These are phyloP conservation scores for Russula sp. DNA, from an alignment of 768 basidiomycete species.

Conservation along the genomic window DNA sequence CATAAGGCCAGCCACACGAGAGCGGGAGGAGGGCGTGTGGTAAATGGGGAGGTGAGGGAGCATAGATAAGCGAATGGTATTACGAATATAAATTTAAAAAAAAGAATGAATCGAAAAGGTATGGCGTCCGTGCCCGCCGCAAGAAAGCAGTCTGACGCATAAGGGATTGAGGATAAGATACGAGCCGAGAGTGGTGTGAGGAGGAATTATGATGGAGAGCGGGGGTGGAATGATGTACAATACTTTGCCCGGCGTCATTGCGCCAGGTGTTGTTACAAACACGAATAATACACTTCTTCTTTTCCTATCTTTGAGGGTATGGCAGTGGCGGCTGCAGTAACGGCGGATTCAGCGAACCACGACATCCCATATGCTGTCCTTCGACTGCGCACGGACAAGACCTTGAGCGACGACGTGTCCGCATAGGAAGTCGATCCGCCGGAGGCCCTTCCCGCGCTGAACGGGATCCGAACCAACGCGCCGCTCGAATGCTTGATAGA, in stretches of 20 bases:
- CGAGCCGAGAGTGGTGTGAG: neutral
- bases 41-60: neutral
- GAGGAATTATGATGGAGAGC: slow-evolving; percentile 13
- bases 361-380: slow-evolving; percentile 11
- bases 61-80: slow-evolving; percentile 19
- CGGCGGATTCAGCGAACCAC: neutral
- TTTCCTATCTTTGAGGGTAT: slow-evolving; percentile 2
- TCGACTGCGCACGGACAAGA: slow-evolving; percentile 15
- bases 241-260: slow-evolving; percentile 11
- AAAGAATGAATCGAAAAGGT: neutral
- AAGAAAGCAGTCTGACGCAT: slow-evolving; percentile 3
- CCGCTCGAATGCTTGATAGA: neutral
- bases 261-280: slow-evolving; percentile 5
- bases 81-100: slow-evolving; percentile 20
- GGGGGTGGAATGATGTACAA: slow-evolving; percentile 18
- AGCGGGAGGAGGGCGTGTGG: neutral
- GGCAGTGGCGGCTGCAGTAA: neutral
- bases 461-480: neutral
- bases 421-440: slow-evolving; percentile 11
- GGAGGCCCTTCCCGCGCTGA: slow-evolving; percentile 14
- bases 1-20: neutral
- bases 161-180: neutral
- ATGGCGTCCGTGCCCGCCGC: slow-evolving; percentile 8
- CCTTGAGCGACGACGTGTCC: slow-evolving; percentile 1
- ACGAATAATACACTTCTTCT: slow-evolving; percentile 21